Conservation (phyloP, 495 filamentous ascomycete species). For the Lasiosphaeris hirsuta region DNA sequence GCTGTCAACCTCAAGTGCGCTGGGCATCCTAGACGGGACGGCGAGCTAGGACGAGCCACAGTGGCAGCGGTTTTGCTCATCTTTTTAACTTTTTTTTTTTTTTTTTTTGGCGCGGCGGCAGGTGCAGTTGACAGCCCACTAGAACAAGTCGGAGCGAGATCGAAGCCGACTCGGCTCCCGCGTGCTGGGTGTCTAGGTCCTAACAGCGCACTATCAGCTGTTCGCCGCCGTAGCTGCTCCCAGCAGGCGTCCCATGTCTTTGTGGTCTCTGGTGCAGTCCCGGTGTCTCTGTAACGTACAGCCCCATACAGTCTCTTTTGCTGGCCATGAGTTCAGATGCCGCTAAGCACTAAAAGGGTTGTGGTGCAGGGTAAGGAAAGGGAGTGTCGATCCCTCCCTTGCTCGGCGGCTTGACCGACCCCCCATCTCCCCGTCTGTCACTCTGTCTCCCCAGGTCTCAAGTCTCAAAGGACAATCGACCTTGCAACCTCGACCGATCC, state of each 20-base stretch:
- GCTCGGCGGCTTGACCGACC: slow-evolving; percentile 20
- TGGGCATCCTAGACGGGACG: too few relatives aligned
- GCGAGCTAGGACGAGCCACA: not conserved
- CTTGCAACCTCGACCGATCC: not conserved
- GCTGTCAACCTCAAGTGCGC: too few relatives aligned
- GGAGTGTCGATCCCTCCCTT: slow-evolving; percentile 27
- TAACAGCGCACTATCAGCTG: too few relatives aligned
- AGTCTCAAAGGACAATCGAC: slow-evolving; percentile 1
- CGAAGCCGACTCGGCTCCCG: too few relatives aligned
- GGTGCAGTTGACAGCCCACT: slow-evolving; percentile 5
- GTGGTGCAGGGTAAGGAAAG: slow-evolving; percentile 11
- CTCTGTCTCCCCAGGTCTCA: slow-evolving; percentile 1
- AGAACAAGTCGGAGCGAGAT: not conserved
- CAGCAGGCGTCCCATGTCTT: not conserved
- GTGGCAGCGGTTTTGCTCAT: not conserved
- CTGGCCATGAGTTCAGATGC: slow-evolving; percentile 4
- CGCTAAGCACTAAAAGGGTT: slow-evolving; percentile 13
- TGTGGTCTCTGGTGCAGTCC: not conserved
- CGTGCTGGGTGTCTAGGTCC: too few relatives aligned
- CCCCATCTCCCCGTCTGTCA: slow-evolving; percentile 16
- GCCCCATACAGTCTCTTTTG: not conserved
- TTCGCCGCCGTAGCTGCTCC: too few relatives aligned
- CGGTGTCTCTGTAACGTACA: not conserved
- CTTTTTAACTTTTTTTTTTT: not conserved
- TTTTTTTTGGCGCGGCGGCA: not conserved